Base-by-base conservation (phyloP, 345 rosid genomes). In the Eucalyptus polybractea region DNA sequence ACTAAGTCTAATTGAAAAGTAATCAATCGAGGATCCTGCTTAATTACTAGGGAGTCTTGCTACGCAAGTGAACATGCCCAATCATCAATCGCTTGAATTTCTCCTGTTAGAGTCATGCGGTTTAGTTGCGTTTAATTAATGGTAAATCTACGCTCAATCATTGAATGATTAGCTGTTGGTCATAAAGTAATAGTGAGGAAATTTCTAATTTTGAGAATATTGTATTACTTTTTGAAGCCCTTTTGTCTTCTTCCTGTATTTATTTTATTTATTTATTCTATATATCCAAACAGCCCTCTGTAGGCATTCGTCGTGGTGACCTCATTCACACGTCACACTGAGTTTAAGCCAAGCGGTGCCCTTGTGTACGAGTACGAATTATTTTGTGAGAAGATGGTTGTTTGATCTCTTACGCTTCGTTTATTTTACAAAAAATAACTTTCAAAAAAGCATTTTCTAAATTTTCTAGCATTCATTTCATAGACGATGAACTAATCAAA, bases 391-490 rank as follows among this genome's bases (percentile, higher is more conserved):
- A 65, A n/a, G 40, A n/a, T n/a, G 10, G 76, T n/a, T 1, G 8
- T 8, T 65, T 13, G 37, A n/a, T n/a, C 37, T 6, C 67, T 19
- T 5, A 50, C 21, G 21, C 54, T 53, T 19, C 24, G 8, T 53
- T 53, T 53, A 53, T 53, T 19, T 19, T 4, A 53, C 2, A 7
- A 0, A 19, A 53, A 53, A 53, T 19, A 53, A 53, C 4, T 19
- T 19, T 53, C 2, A 19, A 2, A 53, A 53, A 7, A 3, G 0
- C 3, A 53, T 19, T 19, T 53, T 53, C 4, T 7, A 4, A 8
- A 19, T 21, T 53, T 53, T 53, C 0, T 53, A 53, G 0, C 0
- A 0, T 53, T 53, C 10, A 53, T 53, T 53, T 53, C 1, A 53
- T 53, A 1, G 0, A 53, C 0, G 0, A 21, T 21, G 2, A 53